Percentiles rank a stretch among this genome's conserved stretches.
Conservation (phyloP, 495 filamentous ascomycete species). For the Rusavskia elegans region DNA sequence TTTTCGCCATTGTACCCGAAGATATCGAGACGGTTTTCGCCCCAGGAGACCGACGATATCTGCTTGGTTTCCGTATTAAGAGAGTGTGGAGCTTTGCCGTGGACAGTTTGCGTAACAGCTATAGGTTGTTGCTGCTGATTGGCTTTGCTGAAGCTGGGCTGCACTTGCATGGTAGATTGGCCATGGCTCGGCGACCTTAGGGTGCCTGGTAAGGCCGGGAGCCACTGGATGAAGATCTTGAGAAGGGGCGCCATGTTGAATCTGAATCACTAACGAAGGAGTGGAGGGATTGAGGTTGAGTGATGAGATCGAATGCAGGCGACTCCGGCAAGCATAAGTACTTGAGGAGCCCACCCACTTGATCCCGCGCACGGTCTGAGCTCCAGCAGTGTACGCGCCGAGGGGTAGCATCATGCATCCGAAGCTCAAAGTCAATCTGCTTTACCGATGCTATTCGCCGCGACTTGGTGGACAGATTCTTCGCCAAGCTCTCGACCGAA, state of each 20-base stretch:
- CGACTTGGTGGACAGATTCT: too few relatives aligned
- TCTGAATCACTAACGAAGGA: background rate
- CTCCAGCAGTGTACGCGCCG: too few relatives aligned
- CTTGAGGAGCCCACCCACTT: too few relatives aligned
- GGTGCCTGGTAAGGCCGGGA: background rate
- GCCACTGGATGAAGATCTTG: background rate
- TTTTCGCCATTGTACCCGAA: conserved; percentile 15
- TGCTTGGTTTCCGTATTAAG: background rate
- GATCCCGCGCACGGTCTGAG: too few relatives aligned
- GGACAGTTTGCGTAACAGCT: too few relatives aligned
- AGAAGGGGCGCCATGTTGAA: background rate
- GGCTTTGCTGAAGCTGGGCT: background rate
- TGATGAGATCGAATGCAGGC: too few relatives aligned
- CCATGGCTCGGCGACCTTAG: background rate
- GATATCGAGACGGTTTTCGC: conserved; percentile 14
- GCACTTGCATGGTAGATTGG: background rate
- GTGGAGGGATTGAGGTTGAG: too few relatives aligned
- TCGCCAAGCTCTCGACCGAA: too few relatives aligned
- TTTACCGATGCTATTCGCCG: too few relatives aligned
- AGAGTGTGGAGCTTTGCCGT: background rate
- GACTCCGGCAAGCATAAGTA: too few relatives aligned
- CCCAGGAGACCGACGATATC: conserved; percentile 16
- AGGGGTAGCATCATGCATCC: too few relatives aligned
- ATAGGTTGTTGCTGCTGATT: background rate
- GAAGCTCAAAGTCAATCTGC: too few relatives aligned